These are phyloP conservation scores for Pachysandra terminalis DNA, from an alignment of 164 flowering plant genomes.

Conservation along the genomic window DNA sequence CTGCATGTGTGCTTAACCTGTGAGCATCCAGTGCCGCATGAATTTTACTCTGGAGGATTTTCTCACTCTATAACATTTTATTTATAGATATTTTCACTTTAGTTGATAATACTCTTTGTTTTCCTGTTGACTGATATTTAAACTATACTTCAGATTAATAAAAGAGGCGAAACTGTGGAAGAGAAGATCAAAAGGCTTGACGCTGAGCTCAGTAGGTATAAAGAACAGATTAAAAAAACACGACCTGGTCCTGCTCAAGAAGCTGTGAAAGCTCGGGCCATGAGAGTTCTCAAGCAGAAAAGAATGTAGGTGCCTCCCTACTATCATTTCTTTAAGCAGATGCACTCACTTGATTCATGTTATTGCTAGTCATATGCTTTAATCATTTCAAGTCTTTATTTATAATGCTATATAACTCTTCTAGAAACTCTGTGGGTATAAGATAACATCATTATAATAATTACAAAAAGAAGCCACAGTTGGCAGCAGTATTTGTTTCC, in stretches of 20 bases:
- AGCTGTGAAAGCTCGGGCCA: constrained; percentile 95
- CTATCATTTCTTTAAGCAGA: background rate
- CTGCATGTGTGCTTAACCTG: too few species aligned
- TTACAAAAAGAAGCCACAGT: too few species aligned
- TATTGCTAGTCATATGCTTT: too few species aligned
- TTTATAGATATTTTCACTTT: background rate
- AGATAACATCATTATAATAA: too few species aligned
- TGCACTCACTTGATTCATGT: background rate
- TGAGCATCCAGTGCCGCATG: background rate
- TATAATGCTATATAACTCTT: too few species aligned
- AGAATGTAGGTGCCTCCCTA: constrained; percentile 52
- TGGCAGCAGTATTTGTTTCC: too few species aligned
- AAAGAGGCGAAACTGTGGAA: constrained; percentile 89
- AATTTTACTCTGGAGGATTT: background rate
- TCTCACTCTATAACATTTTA: background rate
- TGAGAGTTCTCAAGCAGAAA: constrained; percentile 95
- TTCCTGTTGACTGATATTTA: background rate
- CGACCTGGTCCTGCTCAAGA: constrained; percentile 99
- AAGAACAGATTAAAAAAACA: constrained; percentile 84
- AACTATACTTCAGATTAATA: constrained; percentile 51
- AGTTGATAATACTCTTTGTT: background rate
- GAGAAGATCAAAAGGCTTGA: constrained; percentile 92
- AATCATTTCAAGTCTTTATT: too few species aligned
- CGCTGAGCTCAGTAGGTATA: constrained; percentile 72
- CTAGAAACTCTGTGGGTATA: too few species aligned